These are phyloP conservation scores for Juglanconis oblonga DNA, from an alignment of 2,329 filamentous ascomycete genomes.

Conservation along the genomic window DNA sequence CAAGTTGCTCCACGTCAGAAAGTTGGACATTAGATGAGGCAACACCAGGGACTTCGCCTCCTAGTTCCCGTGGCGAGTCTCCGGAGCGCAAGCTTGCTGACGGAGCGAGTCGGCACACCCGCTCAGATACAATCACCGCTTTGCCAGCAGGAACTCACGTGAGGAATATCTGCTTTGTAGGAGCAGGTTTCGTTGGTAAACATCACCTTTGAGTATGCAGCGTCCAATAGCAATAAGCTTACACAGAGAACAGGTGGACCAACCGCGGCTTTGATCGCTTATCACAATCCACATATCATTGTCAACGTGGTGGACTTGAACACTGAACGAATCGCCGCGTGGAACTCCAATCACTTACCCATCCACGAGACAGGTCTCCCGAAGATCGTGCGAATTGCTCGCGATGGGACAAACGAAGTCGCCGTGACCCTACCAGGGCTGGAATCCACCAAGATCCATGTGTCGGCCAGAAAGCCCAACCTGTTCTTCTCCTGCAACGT, in stretches of 20 bases:
- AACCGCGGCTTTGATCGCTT: conserved; percentile 58
- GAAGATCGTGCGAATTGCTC: conserved; percentile 47
- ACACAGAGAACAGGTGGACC: conserved; percentile 45
- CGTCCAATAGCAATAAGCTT: not conserved
- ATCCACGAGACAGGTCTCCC: conserved; percentile 58
- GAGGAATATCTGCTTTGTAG: conserved; percentile 51
- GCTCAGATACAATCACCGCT: conserved; percentile 4
- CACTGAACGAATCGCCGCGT: conserved; percentile 49
- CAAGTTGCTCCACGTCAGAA: conserved; percentile 1
- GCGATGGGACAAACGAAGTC: conserved; percentile 35
- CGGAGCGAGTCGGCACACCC: not conserved
- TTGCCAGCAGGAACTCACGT: conserved; percentile 11
- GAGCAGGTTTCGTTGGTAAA: conserved; percentile 59
- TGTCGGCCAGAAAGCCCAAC: conserved; percentile 44
- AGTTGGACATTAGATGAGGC: conserved; percentile 12
- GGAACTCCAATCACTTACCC: conserved; percentile 56
- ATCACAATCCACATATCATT: conserved; percentile 53
- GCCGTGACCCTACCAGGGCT: conserved; percentile 22
- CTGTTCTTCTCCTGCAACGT: conserved; percentile 58
- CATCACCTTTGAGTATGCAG: not conserved
- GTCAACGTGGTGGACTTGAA: conserved; percentile 60
- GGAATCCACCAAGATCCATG: conserved; percentile 16
- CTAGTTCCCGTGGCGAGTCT: conserved; percentile 24
- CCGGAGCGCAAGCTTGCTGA: conserved; percentile 21
- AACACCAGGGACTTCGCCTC: conserved; percentile 24